These are phyloP conservation scores for Clavariopsis aquatica DNA, from an alignment of 495 filamentous ascomycete genomes.

Conservation along the genomic window DNA sequence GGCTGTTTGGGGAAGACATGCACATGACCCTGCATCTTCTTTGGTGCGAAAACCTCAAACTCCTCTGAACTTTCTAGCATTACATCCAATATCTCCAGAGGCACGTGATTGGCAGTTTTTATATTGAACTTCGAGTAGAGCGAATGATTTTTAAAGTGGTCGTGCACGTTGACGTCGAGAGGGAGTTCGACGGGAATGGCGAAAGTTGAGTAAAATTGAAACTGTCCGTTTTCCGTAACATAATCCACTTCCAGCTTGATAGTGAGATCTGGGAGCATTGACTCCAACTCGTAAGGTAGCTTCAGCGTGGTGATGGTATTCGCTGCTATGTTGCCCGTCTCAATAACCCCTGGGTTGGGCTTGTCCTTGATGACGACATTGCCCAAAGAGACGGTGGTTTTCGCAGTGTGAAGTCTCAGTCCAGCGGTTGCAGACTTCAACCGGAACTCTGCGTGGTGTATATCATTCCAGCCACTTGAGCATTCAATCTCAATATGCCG, in stretches of 20 bases:
- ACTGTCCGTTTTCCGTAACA: conserved; percentile 69
- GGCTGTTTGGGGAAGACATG: conserved; percentile 80
- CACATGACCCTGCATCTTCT: conserved; percentile 52
- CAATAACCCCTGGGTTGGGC: conserved; percentile 66
- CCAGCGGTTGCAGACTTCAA: conserved; percentile 84
- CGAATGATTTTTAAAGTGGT: conserved; percentile 81
- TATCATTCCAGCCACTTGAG: conserved; percentile 73
- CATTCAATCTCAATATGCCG: conserved; percentile 74
- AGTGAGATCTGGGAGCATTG: conserved; percentile 68
- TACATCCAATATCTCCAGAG: conserved; percentile 71
- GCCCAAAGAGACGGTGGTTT: conserved; percentile 56
- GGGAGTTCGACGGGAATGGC: conserved; percentile 71
- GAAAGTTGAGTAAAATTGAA: conserved; percentile 65
- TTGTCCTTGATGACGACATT: conserved; percentile 59
- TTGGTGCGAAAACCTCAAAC: conserved; percentile 65
- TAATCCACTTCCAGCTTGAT: conserved; percentile 79
- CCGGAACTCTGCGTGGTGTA: conserved; percentile 67
- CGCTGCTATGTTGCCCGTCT: conserved; percentile 56
- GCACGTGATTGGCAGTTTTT: conserved; percentile 70
- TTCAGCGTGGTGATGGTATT: conserved; percentile 57
- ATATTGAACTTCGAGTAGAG: conserved; percentile 90
- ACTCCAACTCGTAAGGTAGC: conserved; percentile 85
- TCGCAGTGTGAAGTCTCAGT: conserved; percentile 74
- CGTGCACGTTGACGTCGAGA: conserved; percentile 93
- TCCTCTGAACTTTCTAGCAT: conserved; percentile 67